Base-by-base conservation (phyloP, 2,329 filamentous ascomycete species). In the Blastomyces emzantsi region DNA sequence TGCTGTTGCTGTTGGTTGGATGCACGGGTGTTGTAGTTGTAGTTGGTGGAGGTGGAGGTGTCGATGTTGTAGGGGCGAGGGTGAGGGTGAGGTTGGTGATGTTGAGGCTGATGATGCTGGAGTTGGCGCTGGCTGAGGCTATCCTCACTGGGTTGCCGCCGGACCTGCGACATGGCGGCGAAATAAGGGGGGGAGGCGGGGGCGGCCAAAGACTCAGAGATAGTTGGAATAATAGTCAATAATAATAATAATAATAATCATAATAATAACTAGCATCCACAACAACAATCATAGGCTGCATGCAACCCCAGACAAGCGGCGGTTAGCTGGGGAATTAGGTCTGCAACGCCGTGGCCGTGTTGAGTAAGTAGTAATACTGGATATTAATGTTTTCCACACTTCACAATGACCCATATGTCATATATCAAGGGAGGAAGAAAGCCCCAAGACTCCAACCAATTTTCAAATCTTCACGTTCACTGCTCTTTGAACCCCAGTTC, bases 91-190 rank as follows among this genome's bases (percentile, higher is more conserved):
- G 28, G 52, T 11, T 54, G 51, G 22, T 55, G 52, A 22, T 3
- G 28, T 33, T 55, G 52, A 19, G 13, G 52, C 19, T 55, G 52
- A 19, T 22, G 52, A n/a, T 3, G 52, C 11, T 55, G 52, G 17
- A 11, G 28, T 11, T 36, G 52, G 52, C 52, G 49, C 49, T 28
- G 49, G 25, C 22, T 17, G 22, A 17, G 52, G 30, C 30, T 28
- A 17, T 52, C 49, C 22, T 30, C 49, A 25, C 49, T 52, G 55
- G 33, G 8, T 47, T 72, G 72, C 67, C 69, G 72, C 70, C 64
- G 69, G 65, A 66, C 64, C 66, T 74, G 74, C 69, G 73, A 74
- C 73, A 76, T 76, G 70, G 68, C 71, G 72, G 64, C 65, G 62
- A 65, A 63, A 47, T n/a, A 47, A 9, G n/a, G n/a, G n/a, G n/a